Evolutionary conservation across 164 flowering plant species (phyloP).

Genomic region (Echeveria elegans): DNA sequence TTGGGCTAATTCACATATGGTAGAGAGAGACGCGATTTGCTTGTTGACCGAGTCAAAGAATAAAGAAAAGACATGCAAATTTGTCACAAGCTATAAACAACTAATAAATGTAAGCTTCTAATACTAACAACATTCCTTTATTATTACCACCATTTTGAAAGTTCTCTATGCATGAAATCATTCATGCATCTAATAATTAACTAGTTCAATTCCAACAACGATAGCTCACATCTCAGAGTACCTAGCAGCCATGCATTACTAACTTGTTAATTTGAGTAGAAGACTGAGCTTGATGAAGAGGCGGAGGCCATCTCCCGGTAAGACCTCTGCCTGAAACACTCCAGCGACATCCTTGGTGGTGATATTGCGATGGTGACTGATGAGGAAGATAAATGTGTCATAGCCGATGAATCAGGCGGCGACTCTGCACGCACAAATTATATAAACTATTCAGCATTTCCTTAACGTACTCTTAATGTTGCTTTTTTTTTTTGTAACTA

Average conservation of each 20-base stretch:
- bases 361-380: conserved; percentile 59
- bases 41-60: no score
- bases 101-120: no score
- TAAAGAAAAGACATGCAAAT: not conserved
- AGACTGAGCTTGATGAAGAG: conserved; percentile 32
- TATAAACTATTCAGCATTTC: not conserved
- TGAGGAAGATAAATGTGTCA: conserved; percentile 30
- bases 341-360: conserved; percentile 47
- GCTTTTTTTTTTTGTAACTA: no score
- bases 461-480: not conserved
- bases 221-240: not conserved
- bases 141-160: not conserved
- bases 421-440: conserved; percentile 32
- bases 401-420: conserved; percentile 52
- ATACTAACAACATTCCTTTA: not conserved
- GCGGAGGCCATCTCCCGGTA: conserved; percentile 25
- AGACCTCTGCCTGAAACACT: conserved; percentile 33
- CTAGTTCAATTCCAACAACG: not conserved
- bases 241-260: not conserved
- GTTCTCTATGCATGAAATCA: not conserved
- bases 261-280: conserved; percentile 27
- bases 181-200: not conserved
- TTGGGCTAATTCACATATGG: not conserved
- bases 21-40: not conserved
- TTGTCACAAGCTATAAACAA: not conserved